phyloP scores from a whole-genome alignment of 257 asterid species.

The Dorcoceras hygrometricum region DNA sequence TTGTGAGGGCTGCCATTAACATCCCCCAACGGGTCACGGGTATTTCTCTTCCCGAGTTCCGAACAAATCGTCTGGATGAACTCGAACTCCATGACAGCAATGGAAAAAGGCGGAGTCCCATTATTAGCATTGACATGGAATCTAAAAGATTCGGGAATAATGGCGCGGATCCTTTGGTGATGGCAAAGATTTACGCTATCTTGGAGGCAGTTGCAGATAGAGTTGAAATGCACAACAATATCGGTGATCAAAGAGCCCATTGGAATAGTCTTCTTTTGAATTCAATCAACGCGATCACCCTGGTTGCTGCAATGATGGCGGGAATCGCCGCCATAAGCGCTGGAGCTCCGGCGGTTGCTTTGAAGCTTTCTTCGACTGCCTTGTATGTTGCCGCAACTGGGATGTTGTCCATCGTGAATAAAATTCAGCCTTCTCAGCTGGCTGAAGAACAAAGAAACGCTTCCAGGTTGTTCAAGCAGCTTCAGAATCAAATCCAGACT shows the following conservation, averaged over 20 bases:
- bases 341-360: conserved; percentile 14
- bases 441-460: conserved; percentile 52
- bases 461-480: conserved; percentile 35
- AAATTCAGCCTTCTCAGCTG: conserved; percentile 46
- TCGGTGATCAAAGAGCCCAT: conserved; percentile 50
- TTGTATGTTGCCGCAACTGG: conserved; percentile 41
- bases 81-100: background rate
- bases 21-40: conserved; percentile 24
- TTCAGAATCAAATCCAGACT: conserved; percentile 31
- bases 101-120: conserved; percentile 23
- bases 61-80: conserved; percentile 11
- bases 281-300: conserved; percentile 50
- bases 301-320: conserved; percentile 42
- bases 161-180: conserved; percentile 29
- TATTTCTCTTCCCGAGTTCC: conserved; percentile 26
- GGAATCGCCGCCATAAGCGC: conserved; percentile 26
- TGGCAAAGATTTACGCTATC: conserved; percentile 52
- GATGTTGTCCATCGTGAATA: conserved; percentile 29
- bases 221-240: conserved; percentile 59
- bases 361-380: conserved; percentile 30
- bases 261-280: conserved; percentile 59
- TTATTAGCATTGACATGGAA: background rate
- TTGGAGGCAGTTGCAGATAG: conserved; percentile 60
- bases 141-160: background rate
- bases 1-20: conserved; percentile 23